Conservation (phyloP, 768 basidiomycete species). For the Dendrothele bispora region DNA sequence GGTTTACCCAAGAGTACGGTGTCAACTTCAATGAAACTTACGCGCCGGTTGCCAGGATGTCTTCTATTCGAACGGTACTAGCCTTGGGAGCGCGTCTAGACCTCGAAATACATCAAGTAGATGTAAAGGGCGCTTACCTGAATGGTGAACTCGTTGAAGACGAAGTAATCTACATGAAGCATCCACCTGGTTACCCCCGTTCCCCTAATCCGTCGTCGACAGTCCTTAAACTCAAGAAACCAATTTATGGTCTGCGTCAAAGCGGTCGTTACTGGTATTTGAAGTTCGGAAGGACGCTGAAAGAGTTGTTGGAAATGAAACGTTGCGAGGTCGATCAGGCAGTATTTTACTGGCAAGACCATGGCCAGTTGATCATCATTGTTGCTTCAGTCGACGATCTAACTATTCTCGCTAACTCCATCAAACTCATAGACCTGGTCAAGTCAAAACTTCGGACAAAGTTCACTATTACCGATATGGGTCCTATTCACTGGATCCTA, state of each 20-base stretch:
- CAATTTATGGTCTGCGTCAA: constrained; percentile 21
- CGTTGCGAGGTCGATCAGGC: constrained; percentile 28
- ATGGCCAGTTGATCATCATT: constrained; percentile 13
- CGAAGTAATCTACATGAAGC: constrained; percentile 14
- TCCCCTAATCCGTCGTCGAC: background rate
- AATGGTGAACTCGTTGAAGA: constrained; percentile 25
- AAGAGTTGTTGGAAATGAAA: constrained; percentile 27
- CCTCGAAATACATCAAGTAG: constrained; percentile 13
- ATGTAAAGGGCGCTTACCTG: constrained; percentile 15
- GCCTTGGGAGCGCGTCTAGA: constrained; percentile 5
- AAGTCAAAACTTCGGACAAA: constrained; percentile 25
- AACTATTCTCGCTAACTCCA: constrained; percentile 24
- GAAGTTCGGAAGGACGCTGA: constrained; percentile 25
- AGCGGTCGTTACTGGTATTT: constrained; percentile 32
- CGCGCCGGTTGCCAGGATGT: constrained; percentile 1
- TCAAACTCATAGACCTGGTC: constrained; percentile 6
- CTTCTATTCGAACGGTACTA: constrained; percentile 5
- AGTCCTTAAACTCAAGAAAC: background rate
- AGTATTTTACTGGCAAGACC: constrained; percentile 27
- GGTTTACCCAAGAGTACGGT: constrained; percentile 34
- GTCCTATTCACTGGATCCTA: constrained; percentile 26
- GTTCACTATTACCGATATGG: constrained; percentile 35
- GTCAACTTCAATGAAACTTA: constrained; percentile 22
- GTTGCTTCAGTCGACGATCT: constrained; percentile 35
- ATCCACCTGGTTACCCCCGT: constrained; percentile 3